Conservation (phyloP, 2,329 filamentous ascomycete genomes). For the Ophiostoma sp. region DNA sequence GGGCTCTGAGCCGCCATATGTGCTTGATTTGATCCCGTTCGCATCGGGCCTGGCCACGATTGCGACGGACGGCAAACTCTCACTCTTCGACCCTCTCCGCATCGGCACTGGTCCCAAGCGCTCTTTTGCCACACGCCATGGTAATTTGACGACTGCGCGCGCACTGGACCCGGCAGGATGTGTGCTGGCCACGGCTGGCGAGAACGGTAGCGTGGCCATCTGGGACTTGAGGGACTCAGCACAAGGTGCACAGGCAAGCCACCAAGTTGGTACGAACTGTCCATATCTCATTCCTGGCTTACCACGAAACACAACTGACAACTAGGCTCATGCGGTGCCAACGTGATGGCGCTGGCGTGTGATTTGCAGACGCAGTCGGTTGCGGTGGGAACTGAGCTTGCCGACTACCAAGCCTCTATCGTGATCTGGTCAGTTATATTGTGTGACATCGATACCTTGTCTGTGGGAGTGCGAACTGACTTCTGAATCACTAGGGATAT, state of each 20-base stretch:
- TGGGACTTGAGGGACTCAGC: conserved; percentile 56
- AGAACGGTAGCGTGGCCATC: conserved; percentile 61
- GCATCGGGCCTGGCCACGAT: conserved; percentile 53
- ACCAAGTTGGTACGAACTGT: conserved; percentile 36
- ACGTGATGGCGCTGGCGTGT: conserved; percentile 61
- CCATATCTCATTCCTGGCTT: too few relatives aligned
- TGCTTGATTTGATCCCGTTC: conserved; percentile 53
- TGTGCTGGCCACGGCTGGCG: conserved; percentile 62
- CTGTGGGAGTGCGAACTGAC: background rate
- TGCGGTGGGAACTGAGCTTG: conserved; percentile 67
- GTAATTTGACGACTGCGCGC: conserved; percentile 59
- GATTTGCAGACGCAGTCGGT: conserved; percentile 52
- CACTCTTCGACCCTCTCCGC: conserved; percentile 55
- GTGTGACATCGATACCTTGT: conserved; percentile 20
- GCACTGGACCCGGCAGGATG: conserved; percentile 48
- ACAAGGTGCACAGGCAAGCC: conserved; percentile 37
- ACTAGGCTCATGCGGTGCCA: conserved; percentile 24
- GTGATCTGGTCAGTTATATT: conserved; percentile 48
- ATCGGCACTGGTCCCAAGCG: conserved; percentile 48
- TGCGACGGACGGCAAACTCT: conserved; percentile 64
- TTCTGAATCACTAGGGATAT: conserved; percentile 46
- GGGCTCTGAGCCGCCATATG: conserved; percentile 43
- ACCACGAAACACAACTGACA: conserved; percentile 15
- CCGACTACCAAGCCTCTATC: conserved; percentile 57
- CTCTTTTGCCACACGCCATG: conserved; percentile 48